A percentile compares a stretch with the other conserved stretches of the same genome.
Evolutionary conservation across 352 stramenopile species (phyloP).

Genomic region (Globisporangium irregulare): DNA sequence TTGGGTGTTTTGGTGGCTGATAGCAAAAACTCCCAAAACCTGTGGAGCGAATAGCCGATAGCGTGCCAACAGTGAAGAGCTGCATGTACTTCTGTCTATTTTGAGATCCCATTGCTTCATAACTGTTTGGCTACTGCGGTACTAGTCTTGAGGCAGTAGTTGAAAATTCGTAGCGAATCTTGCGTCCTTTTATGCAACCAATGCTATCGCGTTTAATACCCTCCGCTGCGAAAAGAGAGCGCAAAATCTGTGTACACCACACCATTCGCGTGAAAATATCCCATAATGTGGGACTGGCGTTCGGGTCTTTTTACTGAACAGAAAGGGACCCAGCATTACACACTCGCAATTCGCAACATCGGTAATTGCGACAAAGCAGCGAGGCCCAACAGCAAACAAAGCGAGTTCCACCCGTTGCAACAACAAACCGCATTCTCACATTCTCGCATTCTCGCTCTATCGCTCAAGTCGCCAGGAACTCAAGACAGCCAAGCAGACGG

Average conservation of each 20-base stretch:
- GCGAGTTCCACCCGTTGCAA: background rate
- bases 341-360: background rate
- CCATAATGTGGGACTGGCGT: background rate
- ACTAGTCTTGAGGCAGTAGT: too few species aligned
- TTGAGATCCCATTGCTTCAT: too few species aligned
- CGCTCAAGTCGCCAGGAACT: background rate
- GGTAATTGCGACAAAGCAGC: background rate
- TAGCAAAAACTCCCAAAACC: too few species aligned
- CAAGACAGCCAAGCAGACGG: background rate
- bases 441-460: background rate
- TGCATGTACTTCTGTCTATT: too few species aligned
- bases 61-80: too few species aligned
- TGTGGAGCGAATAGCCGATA: too few species aligned
- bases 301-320: background rate
- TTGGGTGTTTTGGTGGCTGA: too few species aligned
- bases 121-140: too few species aligned
- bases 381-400: background rate
- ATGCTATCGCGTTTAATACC: background rate
- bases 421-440: background rate
- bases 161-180: too few species aligned
- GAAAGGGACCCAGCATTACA: background rate
- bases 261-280: background rate
- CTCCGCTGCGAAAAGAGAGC: background rate
- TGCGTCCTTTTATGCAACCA: too few species aligned
- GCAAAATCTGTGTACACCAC: background rate